Evolutionary conservation across 306 rosid genomes (phyloP).

Genomic region (Rubus parviflorus): DNA sequence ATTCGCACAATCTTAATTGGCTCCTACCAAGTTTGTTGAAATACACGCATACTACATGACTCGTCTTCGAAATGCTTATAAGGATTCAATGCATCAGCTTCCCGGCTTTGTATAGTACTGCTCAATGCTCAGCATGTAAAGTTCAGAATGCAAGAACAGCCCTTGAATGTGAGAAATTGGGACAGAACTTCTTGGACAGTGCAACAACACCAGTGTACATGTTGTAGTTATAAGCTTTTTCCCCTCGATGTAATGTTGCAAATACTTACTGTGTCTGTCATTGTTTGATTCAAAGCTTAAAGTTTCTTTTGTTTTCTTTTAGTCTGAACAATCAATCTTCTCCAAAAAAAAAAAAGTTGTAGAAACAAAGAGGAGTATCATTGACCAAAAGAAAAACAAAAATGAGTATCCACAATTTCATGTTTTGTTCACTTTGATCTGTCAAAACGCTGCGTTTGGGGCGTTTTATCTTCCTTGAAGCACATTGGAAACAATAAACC

Average conservation of each 20-base stretch:
- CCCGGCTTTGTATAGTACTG: conserved; percentile 18
- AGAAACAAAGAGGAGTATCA: too few species aligned
- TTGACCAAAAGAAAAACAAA: too few species aligned
- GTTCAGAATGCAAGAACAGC: not conserved
- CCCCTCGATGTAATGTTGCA: not conserved
- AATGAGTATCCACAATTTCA: too few species aligned
- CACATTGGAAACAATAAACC: not conserved
- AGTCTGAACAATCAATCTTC: too few species aligned
- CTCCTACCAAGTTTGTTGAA: conserved; percentile 15
- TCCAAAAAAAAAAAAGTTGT: too few species aligned
- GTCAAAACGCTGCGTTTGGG: not conserved
- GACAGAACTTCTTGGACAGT: not conserved
- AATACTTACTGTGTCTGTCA: too few species aligned
- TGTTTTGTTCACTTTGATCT: not conserved
- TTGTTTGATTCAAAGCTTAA: too few species aligned
- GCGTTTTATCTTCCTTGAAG: not conserved
- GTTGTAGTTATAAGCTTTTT: too few species aligned
- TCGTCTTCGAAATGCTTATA: conserved; percentile 28
- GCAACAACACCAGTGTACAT: conserved; percentile 8
- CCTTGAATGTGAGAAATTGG: not conserved
- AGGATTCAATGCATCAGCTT: conserved; percentile 22
- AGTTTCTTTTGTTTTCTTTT: too few species aligned
- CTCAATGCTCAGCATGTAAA: not conserved
- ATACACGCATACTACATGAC: not conserved
- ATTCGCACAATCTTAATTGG: conserved; percentile 22